Evolutionary conservation across 2,329 filamentous ascomycete genomes (phyloP).

Genomic region (Pyrenophora graminea): DNA sequence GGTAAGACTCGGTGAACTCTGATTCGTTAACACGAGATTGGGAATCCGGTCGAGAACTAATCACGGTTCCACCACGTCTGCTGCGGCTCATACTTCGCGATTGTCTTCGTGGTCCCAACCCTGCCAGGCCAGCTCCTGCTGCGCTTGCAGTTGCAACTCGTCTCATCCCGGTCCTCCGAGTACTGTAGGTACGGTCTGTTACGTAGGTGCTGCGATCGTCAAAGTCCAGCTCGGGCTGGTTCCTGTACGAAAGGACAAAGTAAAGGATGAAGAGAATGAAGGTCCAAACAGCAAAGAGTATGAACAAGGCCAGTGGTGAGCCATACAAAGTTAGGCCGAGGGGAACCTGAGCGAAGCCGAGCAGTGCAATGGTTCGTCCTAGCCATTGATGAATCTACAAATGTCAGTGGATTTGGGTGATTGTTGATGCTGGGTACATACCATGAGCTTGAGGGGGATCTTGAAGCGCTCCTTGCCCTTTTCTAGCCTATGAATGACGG

Average conservation of each 20-base stretch:
- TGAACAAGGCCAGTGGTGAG: conserved; percentile 81
- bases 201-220: conserved; percentile 64
- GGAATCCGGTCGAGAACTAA: conserved; percentile 44
- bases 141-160: conserved; percentile 59
- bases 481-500: conserved; percentile 62
- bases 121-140: conserved; percentile 62
- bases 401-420: conserved; percentile 14
- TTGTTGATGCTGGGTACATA: conserved; percentile 36
- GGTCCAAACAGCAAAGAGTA: conserved; percentile 82
- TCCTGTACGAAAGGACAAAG: conserved; percentile 78
- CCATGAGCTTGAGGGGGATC: conserved; percentile 63
- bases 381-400: conserved; percentile 84
- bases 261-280: conserved; percentile 73
- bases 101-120: conserved; percentile 49
- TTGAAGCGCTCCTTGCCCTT: conserved; percentile 58
- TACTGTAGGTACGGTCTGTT: conserved; percentile 55
- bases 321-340: conserved; percentile 91
- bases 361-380: conserved; percentile 74
- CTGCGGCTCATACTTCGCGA: conserved; percentile 48
- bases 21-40: conserved; percentile 32
- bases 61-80: conserved; percentile 30
- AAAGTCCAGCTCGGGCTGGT: conserved; percentile 58
- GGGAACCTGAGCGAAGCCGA: conserved; percentile 86
- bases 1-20: conserved; percentile 40
- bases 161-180: conserved; percentile 48